Evolutionary conservation across 1,139 yeast genomes (phyloP).

Genomic region (Kodamaea suecica): DNA sequence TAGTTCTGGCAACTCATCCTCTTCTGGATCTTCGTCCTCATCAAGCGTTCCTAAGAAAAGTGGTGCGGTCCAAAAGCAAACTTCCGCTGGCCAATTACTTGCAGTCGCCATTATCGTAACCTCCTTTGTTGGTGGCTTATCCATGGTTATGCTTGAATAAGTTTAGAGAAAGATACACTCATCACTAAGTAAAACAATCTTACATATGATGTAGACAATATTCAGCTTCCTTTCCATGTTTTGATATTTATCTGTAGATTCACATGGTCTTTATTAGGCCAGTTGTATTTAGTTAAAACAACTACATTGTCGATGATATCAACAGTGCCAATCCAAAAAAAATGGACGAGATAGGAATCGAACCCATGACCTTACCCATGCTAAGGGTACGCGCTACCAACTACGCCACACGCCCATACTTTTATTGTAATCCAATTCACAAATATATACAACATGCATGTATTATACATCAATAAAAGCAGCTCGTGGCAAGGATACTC

Average conservation of each 20-base stretch:
- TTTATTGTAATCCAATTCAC: neutral
- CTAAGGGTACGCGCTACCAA: conserved; percentile 92
- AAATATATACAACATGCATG: too few relatives aligned
- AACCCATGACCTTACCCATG: conserved; percentile 90
- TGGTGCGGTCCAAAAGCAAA: conserved; percentile 24
- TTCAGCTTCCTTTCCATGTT: too few relatives aligned
- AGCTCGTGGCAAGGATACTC: too few relatives aligned
- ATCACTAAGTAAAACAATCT: too few relatives aligned
- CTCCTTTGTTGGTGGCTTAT: conserved; percentile 39
- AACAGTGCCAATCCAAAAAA: too few relatives aligned
- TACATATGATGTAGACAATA: too few relatives aligned
- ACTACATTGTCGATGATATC: too few relatives aligned
- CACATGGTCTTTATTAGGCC: too few relatives aligned
- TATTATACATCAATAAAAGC: too few relatives aligned
- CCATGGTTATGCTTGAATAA: conserved; percentile 31
- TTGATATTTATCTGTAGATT: too few relatives aligned
- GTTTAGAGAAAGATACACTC: neutral
- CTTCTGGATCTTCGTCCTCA: conserved; percentile 22
- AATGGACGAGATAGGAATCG: conserved; percentile 87
- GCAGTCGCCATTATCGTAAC: conserved; percentile 33
- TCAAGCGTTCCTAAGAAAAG: conserved; percentile 21
- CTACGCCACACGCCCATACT: conserved; percentile 68
- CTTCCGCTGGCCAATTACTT: conserved; percentile 30
- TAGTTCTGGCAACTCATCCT: conserved; percentile 28
- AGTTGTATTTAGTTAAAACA: too few relatives aligned